A percentile compares a stretch with the other conserved stretches of the same genome.
Evolutionary conservation across 441 rosid species (phyloP).

Genomic region (Codiaeum variegatum): DNA sequence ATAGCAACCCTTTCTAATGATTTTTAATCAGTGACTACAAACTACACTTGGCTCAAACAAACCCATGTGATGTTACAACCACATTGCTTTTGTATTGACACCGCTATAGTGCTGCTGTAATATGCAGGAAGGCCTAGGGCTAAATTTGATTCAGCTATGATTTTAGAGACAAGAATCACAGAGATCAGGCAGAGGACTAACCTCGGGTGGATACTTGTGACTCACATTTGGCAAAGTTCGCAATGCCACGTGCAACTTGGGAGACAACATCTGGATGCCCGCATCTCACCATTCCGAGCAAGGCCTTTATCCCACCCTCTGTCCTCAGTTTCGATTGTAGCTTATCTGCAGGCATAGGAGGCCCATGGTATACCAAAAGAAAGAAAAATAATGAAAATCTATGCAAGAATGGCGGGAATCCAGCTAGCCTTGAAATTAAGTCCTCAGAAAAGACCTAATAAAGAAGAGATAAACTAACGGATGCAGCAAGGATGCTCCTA

Average conservation of each 20-base stretch:
- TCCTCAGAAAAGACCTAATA: background rate
- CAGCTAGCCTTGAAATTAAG: background rate
- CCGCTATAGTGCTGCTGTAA: background rate
- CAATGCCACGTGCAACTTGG: conserved; percentile 97
- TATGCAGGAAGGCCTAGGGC: background rate
- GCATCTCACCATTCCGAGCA: conserved; percentile 96
- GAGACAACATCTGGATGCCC: conserved; percentile 97
- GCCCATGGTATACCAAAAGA: background rate
- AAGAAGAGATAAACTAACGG: background rate
- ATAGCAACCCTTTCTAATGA: background rate
- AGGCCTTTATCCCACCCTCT: conserved; percentile 96
- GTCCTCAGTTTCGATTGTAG: conserved; percentile 74
- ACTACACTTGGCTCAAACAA: background rate
- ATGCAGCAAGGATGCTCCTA: background rate
- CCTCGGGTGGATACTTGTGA: conserved; percentile 48
- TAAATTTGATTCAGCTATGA: background rate
- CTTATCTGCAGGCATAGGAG: conserved; percentile 50
- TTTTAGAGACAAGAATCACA: background rate
- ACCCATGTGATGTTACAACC: too few species aligned
- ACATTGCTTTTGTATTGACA: too few species aligned
- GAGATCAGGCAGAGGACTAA: conserved; percentile 17
- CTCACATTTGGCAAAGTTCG: conserved; percentile 97
- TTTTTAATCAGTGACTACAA: background rate
- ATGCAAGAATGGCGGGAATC: background rate
- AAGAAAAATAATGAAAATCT: background rate